Conservation (phyloP, 768 basidiomycete species). For the Xerocomus potaroensis region DNA sequence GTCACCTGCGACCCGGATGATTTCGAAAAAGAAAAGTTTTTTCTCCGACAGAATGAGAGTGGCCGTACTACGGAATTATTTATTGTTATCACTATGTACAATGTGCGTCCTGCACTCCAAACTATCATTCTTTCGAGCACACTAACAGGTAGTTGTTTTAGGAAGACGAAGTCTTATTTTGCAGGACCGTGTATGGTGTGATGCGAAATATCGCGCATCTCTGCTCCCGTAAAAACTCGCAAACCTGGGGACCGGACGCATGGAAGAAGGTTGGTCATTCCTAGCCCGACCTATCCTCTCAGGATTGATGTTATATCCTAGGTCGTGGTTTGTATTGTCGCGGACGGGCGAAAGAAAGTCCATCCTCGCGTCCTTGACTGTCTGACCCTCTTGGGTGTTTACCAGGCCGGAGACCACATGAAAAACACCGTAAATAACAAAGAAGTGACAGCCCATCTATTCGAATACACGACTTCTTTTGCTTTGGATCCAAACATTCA, state of each 20-base stretch:
- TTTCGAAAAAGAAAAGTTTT: constrained; percentile 79
- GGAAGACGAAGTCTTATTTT: constrained; percentile 90
- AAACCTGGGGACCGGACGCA: constrained; percentile 93
- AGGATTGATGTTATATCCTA: constrained; percentile 23
- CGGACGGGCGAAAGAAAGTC: constrained; percentile 79
- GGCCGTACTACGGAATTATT: constrained; percentile 85
- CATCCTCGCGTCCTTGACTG: constrained; percentile 86
- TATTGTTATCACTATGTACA: constrained; percentile 96
- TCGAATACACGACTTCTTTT: constrained; percentile 85
- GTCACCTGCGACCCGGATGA: constrained; percentile 94
- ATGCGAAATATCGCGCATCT: constrained; percentile 84
- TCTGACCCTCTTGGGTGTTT: constrained; percentile 88
- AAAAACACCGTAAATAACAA: constrained; percentile 66
- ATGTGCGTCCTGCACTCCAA: constrained; percentile 53
- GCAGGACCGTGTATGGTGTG: constrained; percentile 90
- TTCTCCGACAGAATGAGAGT: constrained; percentile 76
- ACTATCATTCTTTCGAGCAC: background rate
- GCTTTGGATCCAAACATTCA: constrained; percentile 74
- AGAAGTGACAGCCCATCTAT: constrained; percentile 69
- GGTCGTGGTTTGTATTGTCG: constrained; percentile 92
- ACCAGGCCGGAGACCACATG: constrained; percentile 67
- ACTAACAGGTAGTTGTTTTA: constrained; percentile 27
- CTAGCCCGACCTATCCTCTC: background rate
- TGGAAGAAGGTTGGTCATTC: constrained; percentile 78
- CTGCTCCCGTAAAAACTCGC: constrained; percentile 81